Percentiles rank a stretch among this genome's conserved stretches.
phyloP scores from a whole-genome alignment of 257 asterid species.

The Salvia rosmarinus region DNA sequence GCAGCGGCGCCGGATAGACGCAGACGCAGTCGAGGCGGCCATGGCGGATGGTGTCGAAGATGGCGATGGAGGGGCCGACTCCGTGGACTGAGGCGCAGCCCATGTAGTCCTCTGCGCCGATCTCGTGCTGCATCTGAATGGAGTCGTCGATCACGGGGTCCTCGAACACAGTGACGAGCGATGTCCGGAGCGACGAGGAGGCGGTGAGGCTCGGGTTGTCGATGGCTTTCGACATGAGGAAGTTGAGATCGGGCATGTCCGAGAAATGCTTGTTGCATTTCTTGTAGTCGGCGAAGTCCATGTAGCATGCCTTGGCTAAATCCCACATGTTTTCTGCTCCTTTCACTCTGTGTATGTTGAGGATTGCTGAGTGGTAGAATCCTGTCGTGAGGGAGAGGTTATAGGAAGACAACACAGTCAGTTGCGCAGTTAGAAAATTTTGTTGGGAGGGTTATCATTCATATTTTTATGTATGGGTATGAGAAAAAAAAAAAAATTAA shows the following conservation, averaged over 20 bases:
- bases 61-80: slow-evolving; percentile 70
- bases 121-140: slow-evolving; percentile 26
- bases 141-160: slow-evolving; percentile 64
- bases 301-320: slow-evolving; percentile 46
- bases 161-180: slow-evolving; percentile 67
- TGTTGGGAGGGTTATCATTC: too few relatives aligned
- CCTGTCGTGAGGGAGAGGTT: slow-evolving; percentile 39
- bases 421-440: too few relatives aligned
- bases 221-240: slow-evolving; percentile 65
- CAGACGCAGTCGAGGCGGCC: slow-evolving; percentile 65
- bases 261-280: slow-evolving; percentile 60
- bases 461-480: too few relatives aligned
- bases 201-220: slow-evolving; percentile 68
- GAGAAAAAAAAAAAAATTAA: too few relatives aligned
- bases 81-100: slow-evolving; percentile 77
- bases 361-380: slow-evolving; percentile 63
- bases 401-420: too few relatives aligned
- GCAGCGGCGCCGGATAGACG: slow-evolving; percentile 74
- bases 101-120: slow-evolving; percentile 62
- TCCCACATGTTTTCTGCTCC: slow-evolving; percentile 59
- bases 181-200: slow-evolving; percentile 55
- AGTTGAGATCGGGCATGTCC: slow-evolving; percentile 71
- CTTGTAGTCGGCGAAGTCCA: slow-evolving; percentile 45
- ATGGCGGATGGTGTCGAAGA: slow-evolving; percentile 66
- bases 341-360: slow-evolving; percentile 53